Evolutionary conservation across 192 early-diverging fungal species (phyloP), one percentile per base, ranked within the genome.

Genomic region (Helicostylum pulchrum): DNA sequence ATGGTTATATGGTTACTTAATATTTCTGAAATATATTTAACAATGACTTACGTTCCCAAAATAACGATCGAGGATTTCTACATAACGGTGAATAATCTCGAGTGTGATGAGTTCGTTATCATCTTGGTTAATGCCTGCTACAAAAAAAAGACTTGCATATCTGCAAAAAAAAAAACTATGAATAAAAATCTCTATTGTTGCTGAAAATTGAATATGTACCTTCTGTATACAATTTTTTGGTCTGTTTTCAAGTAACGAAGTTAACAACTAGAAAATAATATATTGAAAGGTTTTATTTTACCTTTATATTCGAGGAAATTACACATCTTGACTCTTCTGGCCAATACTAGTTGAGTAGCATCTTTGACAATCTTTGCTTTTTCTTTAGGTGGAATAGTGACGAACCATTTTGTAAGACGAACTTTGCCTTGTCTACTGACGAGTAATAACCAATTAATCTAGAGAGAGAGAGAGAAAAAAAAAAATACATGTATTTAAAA

Each of bases 221-320:
- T 81, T 77, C 85, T 62, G 59, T 87, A 87, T 11, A 87, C 80
- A 43, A 87, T 76, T 53, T 84, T 82, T 53, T 80, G 77, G 64
- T 87, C 83, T 87, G 56, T n/a, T 31, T 57, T 30, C 12, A 32
- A 48, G 15, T 4, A 26, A 15, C 20, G 31, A 34, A 39, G 0
- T 51, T 19, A 7, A 31, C 31, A 39, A 34, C 7, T 34, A 39
- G 12, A 36, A 21, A 31, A 31, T 19, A 52, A 4, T 26, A 51
- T 47, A 21, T 23, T 45, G 44, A 57, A 12, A 46, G 20, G 50
- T 30, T 15, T 11, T 11, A 14, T n/a, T 32, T 21, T 69, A 84
- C 88, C 90, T 82, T 95, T 94, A 77, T 95, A 95, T 77, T 99
- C 97, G 57, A 99, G 78, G 66, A 99, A 95, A 72, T 99, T 99